Evolutionary conservation across 148 eudicot genomes (phyloP), one percentile per base, ranked within the genome.

Genomic region (Pharnaceum exiguum): DNA sequence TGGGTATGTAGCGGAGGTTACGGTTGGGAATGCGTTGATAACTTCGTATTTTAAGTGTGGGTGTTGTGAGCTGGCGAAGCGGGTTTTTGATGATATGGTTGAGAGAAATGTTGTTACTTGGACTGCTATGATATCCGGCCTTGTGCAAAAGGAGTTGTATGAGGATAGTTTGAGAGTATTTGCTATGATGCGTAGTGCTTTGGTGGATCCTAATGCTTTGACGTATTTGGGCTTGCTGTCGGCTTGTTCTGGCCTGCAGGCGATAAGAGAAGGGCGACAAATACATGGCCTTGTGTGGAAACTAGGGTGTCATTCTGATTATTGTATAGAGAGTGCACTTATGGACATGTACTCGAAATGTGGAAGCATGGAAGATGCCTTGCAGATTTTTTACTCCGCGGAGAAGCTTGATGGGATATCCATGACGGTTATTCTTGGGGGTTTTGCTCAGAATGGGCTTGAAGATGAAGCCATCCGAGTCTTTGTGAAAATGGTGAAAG

Each of bases 291-390:
- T 81, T 52, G 67, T 79, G 46, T 75, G 69, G 66, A 91, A 87
- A 54, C 59, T 71, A 40, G 95, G 97, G 32, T 46, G 73, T 70
- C 74, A 82, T 11, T 78, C 81, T 5, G 96, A 91, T 79, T 55
- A 80, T 7, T 65, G 70, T 59, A 61, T 87, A 45, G 96, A 84
- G 76, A 90, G 87, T 75, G 93, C 90, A 32, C 57, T 91, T 27
- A 87, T 91, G 95, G 94, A 90, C 65, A 77, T 91, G 89, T 91
- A 91, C 51, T 84, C 96, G 0, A 91, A 91, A 74, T 84, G 96
- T 70, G 75, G 84, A 36, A 52, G 74, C 59, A 52, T 85, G 69
- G 71, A 68, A 24, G 85, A 85, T 42, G 74, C 85, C 11, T 69
- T 84, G 78, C 71, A 57, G 57, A 77, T 87, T 21, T 87, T 87